Base-by-base conservation (phyloP, 345 rosid genomes). In the Populus pruinosa region DNA sequence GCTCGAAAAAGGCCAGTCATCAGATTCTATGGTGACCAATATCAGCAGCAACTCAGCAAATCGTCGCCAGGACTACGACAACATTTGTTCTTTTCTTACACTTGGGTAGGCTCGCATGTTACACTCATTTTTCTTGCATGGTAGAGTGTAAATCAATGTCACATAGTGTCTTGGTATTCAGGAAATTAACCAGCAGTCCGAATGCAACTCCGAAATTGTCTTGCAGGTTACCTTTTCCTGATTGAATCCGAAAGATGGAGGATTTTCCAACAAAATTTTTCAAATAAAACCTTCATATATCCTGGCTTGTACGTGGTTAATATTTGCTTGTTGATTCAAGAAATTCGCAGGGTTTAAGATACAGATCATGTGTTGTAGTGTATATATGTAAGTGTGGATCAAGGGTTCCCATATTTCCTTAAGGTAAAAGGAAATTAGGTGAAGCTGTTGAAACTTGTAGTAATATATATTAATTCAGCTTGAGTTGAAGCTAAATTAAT, bases 201-300 rank as follows among this genome's bases (percentile, higher is more conserved):
- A 55, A 55, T 53, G 55, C 5, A 36, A 20, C 18, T 64, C 50
- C 20, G 31, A 75, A 70, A 74, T 17, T 74, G 35, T 33, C 50
- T 67, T 79, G 77, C 82, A 82, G 85, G 80, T 76, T 79, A 20
- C 75, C 82, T 3, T 72, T 72, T 59, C 76, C 72, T 12, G 29
- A 75, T 47, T 77, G 70, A 69, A 70, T 41, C 12, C 0, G 55
- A 39, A 39, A 55, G 59, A 29, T 74, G 77, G 50, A 62, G 20
- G 27, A 12, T 25, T 56, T 38, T 23, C n/a, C 31, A 55, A n/a
- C n/a, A n/a, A n/a, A n/a, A n/a, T 20, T 53, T 50, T 50, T 50
- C 59, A 50, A 50, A 17, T 18, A 18, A 18, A 18, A 50, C 5
- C 59, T 50, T 50, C 35, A 33, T 29, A 29, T 49, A 13, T 50